Base-by-base conservation (phyloP, 2,329 filamentous ascomycete species). In the Aspergillus uvarum region DNA sequence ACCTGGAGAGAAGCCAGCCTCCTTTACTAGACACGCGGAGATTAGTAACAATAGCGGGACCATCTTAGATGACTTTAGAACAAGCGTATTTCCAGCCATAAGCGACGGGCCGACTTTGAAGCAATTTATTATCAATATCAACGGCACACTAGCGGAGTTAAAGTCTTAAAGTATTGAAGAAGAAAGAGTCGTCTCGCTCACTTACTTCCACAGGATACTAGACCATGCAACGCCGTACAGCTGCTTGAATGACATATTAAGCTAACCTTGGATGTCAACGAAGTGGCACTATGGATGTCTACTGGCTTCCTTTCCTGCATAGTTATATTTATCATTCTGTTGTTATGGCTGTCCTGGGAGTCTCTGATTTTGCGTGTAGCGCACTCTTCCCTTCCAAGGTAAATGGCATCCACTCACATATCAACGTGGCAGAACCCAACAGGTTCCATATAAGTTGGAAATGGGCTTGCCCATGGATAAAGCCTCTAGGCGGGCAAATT, bases 1-100 rank as follows among this genome's bases (percentile, higher is more conserved):
- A 12, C 63, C 61, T 0, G 57, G 42, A 1, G 63, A 59, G 26
- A 63, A 54, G 1, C 60, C 54, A 7, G 60, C 60, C 16, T 59
- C 49, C 5, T 58, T 12, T 35, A 42, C 44, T 5, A 58, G 49
- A 2, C 21, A 12, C 5, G 32, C 58, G 6, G 55, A 19, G 7
- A 47, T 21, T 0, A 56, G 24, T 4, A 24, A 35, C 3, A 44
- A n/a, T 19, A 47, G 21, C 42, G 42, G 42, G 16, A 19, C 42
- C 42, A n/a, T 47, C 21, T 47, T 19, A 42, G 42, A 47, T 47
- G 42, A 47, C 42, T 47, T 47, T 47, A 47, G 21, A 14, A 47
- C 42, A 47, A 47, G 42, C 21, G 42, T 47, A 47, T 47, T 47
- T 14, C 42, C 42, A n/a, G 42, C 12, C 16, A 47, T 47, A 19